Evolutionary conservation across 2,329 filamentous ascomycete species (phyloP).

Genomic region (Cladosporium sp.): DNA sequence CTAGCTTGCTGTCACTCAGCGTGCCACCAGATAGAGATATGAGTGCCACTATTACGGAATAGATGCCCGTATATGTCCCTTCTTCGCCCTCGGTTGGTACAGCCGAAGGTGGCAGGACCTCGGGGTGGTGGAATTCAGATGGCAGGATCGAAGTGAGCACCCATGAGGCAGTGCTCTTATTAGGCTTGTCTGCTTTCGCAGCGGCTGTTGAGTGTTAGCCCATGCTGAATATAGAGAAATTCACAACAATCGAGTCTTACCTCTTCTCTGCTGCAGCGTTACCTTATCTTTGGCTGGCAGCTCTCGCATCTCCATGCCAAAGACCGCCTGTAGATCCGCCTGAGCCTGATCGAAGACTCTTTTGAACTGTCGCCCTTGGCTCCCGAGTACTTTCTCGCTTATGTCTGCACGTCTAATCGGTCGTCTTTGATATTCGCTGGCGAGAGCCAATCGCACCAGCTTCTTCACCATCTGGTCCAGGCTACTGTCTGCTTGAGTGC

Average conservation of each 20-base stretch:
- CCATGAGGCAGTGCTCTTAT: conserved; percentile 51
- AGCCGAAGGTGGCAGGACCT: conserved; percentile 64
- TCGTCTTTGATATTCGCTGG: conserved; percentile 56
- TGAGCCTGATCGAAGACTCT: conserved; percentile 75
- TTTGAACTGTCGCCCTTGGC: conserved; percentile 67
- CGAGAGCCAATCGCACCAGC: conserved; percentile 57
- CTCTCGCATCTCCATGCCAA: conserved; percentile 92
- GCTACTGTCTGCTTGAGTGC: conserved; percentile 26
- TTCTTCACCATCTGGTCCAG: conserved; percentile 53
- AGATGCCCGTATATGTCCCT: conserved; percentile 75
- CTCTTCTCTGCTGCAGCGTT: conserved; percentile 73
- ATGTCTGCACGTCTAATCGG: conserved; percentile 58
- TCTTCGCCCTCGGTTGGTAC: conserved; percentile 65
- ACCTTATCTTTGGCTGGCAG: conserved; percentile 76
- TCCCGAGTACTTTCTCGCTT: conserved; percentile 64
- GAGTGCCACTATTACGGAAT: conserved; percentile 72
- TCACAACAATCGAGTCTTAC: conserved; percentile 35
- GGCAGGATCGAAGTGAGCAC: conserved; percentile 73
- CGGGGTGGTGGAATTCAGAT: conserved; percentile 56
- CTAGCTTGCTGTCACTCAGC: conserved; percentile 73
- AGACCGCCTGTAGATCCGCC: conserved; percentile 61
- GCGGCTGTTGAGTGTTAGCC: conserved; percentile 38
- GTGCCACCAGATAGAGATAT: conserved; percentile 69
- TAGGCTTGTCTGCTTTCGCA: conserved; percentile 49
- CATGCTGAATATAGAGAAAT: background rate